These are phyloP conservation scores for Ophiostoma sp. DNA, from an alignment of 2,329 filamentous ascomycete species.

Conservation along the genomic window DNA sequence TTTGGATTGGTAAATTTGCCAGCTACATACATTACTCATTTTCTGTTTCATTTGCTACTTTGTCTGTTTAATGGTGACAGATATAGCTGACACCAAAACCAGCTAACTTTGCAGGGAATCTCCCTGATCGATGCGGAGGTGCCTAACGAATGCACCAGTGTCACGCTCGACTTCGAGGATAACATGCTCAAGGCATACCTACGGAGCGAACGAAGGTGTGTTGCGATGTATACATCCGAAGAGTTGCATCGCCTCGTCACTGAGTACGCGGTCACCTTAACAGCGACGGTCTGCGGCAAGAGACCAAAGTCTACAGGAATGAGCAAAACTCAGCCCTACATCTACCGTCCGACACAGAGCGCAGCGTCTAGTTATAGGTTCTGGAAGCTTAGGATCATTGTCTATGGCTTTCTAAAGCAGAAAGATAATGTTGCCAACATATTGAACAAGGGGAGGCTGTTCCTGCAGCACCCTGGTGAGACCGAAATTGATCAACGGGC, in stretches of 20 bases:
- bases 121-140: neutral
- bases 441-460: neutral
- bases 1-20: slow-evolving; percentile 11
- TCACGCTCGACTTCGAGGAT: neutral
- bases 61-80: neutral
- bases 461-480: slow-evolving; percentile 3
- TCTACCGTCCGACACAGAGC: neutral
- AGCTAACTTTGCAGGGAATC: neutral
- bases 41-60: neutral
- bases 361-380: neutral
- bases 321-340: neutral
- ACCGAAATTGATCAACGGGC: slow-evolving; percentile 8
- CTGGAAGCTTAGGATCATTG: neutral
- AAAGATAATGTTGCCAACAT: neutral
- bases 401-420: neutral
- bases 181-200: neutral
- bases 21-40: too few species aligned
- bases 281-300: neutral
- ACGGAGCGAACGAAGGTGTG: neutral
- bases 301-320: neutral
- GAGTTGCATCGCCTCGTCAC: neutral
- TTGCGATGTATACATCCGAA: neutral
- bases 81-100: neutral
- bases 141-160: neutral
- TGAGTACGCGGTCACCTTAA: neutral